Conservation (phyloP, 192 early-diverging fungal species). For the Chytriomyces sp. region DNA sequence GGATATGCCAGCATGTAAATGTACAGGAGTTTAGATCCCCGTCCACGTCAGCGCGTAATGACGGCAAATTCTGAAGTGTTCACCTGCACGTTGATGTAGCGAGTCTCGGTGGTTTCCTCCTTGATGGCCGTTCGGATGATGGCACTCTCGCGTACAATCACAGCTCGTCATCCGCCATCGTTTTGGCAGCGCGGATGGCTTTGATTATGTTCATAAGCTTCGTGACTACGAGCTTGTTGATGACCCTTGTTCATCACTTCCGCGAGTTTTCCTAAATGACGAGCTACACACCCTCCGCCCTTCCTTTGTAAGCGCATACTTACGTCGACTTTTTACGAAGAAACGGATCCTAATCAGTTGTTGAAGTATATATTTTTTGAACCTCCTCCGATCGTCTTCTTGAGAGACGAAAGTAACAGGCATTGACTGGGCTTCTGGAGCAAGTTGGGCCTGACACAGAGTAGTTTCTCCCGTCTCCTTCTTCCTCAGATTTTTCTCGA, state of each 20-base stretch:
- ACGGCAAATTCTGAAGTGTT: neutral
- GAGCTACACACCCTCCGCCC: too few relatives aligned
- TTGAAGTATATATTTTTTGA: too few relatives aligned
- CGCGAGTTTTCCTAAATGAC: too few relatives aligned
- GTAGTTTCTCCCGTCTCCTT: too few relatives aligned
- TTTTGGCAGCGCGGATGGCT: conserved; percentile 94
- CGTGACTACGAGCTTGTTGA: conserved; percentile 40
- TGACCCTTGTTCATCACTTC: conserved; percentile 33
- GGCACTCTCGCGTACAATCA: conserved; percentile 95
- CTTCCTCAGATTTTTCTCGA: too few relatives aligned
- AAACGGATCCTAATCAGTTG: too few relatives aligned
- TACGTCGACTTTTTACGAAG: too few relatives aligned
- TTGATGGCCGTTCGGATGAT: conserved; percentile 95
- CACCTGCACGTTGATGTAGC: conserved; percentile 79
- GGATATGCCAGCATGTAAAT: conserved; percentile 99
- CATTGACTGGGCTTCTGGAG: too few relatives aligned
- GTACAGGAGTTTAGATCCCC: conserved; percentile 79
- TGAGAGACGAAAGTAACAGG: too few relatives aligned
- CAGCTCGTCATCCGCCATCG: conserved; percentile 99
- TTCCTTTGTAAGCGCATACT: too few relatives aligned
- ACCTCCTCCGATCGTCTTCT: too few relatives aligned
- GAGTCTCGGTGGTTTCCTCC: conserved; percentile 87
- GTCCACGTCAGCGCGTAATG: neutral
- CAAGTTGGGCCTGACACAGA: too few relatives aligned
- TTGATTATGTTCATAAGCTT: conserved; percentile 91